Base-by-base conservation (phyloP, 2,329 filamentous ascomycete genomes). In the Stagonosporopsis chrysanthemi region DNA sequence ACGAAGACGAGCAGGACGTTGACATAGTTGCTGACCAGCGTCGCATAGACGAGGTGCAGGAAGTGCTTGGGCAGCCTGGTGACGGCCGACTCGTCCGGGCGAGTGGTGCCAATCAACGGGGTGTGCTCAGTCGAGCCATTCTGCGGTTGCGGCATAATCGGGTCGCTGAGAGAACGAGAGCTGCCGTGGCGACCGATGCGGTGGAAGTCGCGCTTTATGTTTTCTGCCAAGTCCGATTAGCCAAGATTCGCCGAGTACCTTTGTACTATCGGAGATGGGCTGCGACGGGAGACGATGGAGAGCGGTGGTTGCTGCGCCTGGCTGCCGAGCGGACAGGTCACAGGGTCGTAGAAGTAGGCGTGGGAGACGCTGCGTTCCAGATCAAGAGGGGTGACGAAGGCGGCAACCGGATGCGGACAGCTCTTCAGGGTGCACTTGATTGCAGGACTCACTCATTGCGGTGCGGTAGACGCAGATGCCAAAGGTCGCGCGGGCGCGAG, bases 1-100 rank as follows among this genome's bases (percentile, higher is more conserved):
- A 92, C 90, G 69, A 88, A 87, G 58, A 91, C 81, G 62, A 95
- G 87, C 51, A 89, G 82, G 63, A 88, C 83, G 73, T 93, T 94
- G 75, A 84, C 87, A 75, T 82, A 82, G 74, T 81, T 82, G 78
- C 80, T 82, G 46, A 71, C 66, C 47, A 83, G 74, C 14, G 77
- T 79, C 60, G 70, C 65, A 74, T 79, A 82, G 44, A 75, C 75
- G 36, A 76, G 69, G 56, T 73, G 69, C 43, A 71, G 48, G 57
- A 78, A 49, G 41, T 70, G 64, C 63, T 71, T 70, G 52, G 72
- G 66, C 23, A 71, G 31, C 23, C 64, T 58, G 57, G 69, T 74
- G 61, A 67, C 66, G 49, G 65, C 63, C 29, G 69, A 60, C 46
- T 73, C 68, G 45, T 72, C 56, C 41, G 58, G 46, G 36, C 60